phyloP scores from a whole-genome alignment of 768 basidiomycete genomes.

The Pisolithus albus region DNA sequence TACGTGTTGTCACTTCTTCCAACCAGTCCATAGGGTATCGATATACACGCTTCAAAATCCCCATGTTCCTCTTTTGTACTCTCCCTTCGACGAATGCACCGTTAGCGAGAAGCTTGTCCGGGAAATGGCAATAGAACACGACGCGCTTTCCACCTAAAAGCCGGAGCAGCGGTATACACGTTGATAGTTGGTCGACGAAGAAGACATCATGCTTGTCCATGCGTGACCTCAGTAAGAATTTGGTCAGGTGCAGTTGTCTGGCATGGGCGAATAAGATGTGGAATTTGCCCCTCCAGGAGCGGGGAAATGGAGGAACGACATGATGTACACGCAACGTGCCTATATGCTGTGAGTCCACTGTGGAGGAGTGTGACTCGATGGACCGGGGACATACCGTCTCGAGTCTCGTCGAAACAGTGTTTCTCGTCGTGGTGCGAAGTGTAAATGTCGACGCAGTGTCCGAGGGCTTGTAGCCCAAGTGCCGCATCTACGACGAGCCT shows the following conservation, averaged over 20 bases:
- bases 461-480: conserved; percentile 74
- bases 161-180: conserved; percentile 80
- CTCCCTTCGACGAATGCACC: conserved; percentile 56
- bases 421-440: conserved; percentile 86
- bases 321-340: conserved; percentile 77
- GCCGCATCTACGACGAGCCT: conserved; percentile 94
- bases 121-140: conserved; percentile 97
- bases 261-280: conserved; percentile 87
- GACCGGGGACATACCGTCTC: conserved; percentile 56
- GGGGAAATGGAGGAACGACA: conserved; percentile 70
- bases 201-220: conserved; percentile 66
- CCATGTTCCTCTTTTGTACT: conserved; percentile 32
- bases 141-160: conserved; percentile 64
- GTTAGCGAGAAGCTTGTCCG: conserved; percentile 83
- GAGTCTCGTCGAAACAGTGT: conserved; percentile 92
- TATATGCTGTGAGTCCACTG: conserved; percentile 23
- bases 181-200: conserved; percentile 93
- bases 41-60: conserved; percentile 68
- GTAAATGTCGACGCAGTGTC: conserved; percentile 83
- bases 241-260: conserved; percentile 77
- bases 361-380: not conserved
- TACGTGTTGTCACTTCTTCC: conserved; percentile 87
- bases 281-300: conserved; percentile 70
- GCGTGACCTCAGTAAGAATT: conserved; percentile 48
- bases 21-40: conserved; percentile 84